Conservation (phyloP, 2,329 filamentous ascomycete genomes). For the Pseudogymnoascus sp. region DNA sequence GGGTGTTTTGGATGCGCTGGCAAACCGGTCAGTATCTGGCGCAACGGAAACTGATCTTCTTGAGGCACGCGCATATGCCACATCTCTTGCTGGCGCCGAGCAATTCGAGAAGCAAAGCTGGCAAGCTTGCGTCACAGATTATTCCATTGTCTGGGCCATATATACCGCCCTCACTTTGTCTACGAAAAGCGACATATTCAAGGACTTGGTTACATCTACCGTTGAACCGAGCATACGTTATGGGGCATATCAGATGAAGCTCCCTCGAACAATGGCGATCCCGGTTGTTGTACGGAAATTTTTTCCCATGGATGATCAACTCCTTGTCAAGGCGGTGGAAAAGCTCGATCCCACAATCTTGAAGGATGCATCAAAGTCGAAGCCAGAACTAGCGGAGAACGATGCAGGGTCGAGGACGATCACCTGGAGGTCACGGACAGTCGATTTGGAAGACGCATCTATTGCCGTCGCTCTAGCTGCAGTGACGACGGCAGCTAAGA, state of each 20-base stretch:
- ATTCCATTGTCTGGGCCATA: constrained; percentile 68
- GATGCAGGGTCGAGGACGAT: constrained; percentile 63
- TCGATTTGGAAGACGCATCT: constrained; percentile 84
- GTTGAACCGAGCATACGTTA: constrained; percentile 92
- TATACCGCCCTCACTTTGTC: constrained; percentile 66
- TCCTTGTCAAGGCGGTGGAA: constrained; percentile 59
- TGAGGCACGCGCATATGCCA: constrained; percentile 77
- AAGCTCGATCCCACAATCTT: constrained; percentile 60
- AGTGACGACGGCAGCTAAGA: constrained; percentile 47
- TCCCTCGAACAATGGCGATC: constrained; percentile 76
- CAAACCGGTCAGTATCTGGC: constrained; percentile 52
- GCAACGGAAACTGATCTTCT: constrained; percentile 64
- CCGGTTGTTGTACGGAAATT: constrained; percentile 68
- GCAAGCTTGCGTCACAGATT: constrained; percentile 67
- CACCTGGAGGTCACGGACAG: constrained; percentile 75
- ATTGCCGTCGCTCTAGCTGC: constrained; percentile 77
- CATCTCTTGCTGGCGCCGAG: constrained; percentile 65
- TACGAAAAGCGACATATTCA: constrained; percentile 68
- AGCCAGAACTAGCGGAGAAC: constrained; percentile 41
- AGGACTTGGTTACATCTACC: constrained; percentile 74
- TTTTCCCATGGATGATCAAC: constrained; percentile 58
- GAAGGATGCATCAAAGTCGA: constrained; percentile 44
- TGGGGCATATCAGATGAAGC: constrained; percentile 83
- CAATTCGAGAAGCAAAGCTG: constrained; percentile 84
- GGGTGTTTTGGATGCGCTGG: constrained; percentile 56